A percentile compares a stretch with the other conserved stretches of the same genome.
These are phyloP conservation scores for Eucalyptus fibrosa DNA, from an alignment of 345 rosid species.

Conservation along the genomic window DNA sequence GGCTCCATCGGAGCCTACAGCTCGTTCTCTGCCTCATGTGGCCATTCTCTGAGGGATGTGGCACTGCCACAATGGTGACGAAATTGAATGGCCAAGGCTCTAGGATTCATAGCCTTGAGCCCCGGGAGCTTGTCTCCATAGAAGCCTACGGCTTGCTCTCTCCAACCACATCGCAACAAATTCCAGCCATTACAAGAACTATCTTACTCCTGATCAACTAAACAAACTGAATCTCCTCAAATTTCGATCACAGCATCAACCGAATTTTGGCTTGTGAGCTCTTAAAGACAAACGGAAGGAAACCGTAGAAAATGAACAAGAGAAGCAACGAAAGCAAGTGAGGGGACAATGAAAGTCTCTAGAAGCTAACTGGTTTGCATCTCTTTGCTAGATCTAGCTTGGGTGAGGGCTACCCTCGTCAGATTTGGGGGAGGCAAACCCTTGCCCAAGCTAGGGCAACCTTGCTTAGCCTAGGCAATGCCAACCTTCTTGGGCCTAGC, in stretches of 20 bases:
- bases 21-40: constrained; percentile 1
- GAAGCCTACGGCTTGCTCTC: constrained; percentile 8
- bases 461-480: too few relatives aligned
- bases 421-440: too few relatives aligned
- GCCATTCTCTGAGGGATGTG: too few relatives aligned
- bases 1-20: constrained; percentile 32
- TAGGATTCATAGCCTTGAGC: too few relatives aligned
- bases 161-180: constrained; percentile 60
- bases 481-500: too few relatives aligned
- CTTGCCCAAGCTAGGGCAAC: too few relatives aligned
- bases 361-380: too few relatives aligned
- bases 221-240: not conserved
- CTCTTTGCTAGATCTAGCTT: too few relatives aligned
- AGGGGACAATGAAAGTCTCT: not conserved
- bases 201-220: not conserved
- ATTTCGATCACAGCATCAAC: not conserved
- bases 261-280: not conserved
- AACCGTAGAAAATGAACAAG: not conserved
- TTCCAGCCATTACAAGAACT: constrained; percentile 43
- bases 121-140: too few relatives aligned
- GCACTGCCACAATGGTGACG: too few relatives aligned
- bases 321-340: not conserved
- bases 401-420: too few relatives aligned
- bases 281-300: not conserved
- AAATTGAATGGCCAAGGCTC: too few relatives aligned